Evolutionary conservation across 2,329 filamentous ascomycete species (phyloP).

Genomic region (Cercospora canescens): DNA sequence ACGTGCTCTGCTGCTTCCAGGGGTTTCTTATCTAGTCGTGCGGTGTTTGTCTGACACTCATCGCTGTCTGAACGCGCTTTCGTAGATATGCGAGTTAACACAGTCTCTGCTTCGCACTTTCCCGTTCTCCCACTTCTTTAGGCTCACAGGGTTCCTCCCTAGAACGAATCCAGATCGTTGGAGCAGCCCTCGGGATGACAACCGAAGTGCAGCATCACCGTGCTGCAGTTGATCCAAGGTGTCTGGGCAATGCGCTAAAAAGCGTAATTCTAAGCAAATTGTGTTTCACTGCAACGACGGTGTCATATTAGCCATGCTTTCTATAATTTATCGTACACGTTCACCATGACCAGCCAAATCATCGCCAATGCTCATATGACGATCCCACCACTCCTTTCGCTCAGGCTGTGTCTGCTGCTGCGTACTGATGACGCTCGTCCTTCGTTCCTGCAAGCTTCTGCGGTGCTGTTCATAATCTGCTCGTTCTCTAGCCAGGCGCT

Average conservation of each 20-base stretch:
- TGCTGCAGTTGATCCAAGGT: background rate
- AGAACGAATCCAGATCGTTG: background rate
- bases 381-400: slow-evolving; percentile 34
- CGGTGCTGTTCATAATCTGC: slow-evolving; percentile 27
- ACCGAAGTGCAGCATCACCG: background rate
- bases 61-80: too few species aligned
- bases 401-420: slow-evolving; percentile 6
- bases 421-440: slow-evolving; percentile 18
- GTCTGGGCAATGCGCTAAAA: too few species aligned
- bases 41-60: too few species aligned
- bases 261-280: background rate
- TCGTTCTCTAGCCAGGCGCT: slow-evolving; percentile 42
- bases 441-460: slow-evolving; percentile 24
- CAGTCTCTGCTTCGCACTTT: too few species aligned
- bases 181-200: background rate
- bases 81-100: too few species aligned
- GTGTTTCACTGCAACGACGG: background rate
- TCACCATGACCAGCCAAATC: slow-evolving; percentile 16
- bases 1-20: too few species aligned
- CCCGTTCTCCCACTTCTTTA: too few species aligned
- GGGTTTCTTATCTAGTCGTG: too few species aligned
- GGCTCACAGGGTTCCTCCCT: too few species aligned
- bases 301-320: background rate
- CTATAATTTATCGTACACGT: slow-evolving; percentile 10
- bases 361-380: slow-evolving; percentile 23